Evolutionary conservation across 495 filamentous ascomycete genomes (phyloP), one percentile per base, ranked within the genome.

Genomic region (Patellaria atrata): DNA sequence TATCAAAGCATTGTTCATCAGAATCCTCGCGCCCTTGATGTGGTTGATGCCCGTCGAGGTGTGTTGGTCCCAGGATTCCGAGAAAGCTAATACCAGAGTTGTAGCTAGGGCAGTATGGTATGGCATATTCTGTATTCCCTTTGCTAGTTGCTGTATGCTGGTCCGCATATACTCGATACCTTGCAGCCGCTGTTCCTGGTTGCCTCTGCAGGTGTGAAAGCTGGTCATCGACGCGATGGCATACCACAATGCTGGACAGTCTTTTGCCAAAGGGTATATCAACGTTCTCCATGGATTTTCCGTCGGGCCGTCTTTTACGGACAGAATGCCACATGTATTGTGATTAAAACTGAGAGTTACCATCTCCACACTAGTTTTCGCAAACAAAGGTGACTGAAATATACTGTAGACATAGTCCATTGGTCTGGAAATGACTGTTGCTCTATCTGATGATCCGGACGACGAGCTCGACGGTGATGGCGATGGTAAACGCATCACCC

Each of bases 221-320:
- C 75, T 74, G 2, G 80, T 75, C 64, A 86, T 71, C 0, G 80
- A 71, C 30, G 72, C 70, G 32, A 86, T 68, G 5, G 80, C 80
- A 61, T 84, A 73, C 33, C 73, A 78, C n/a, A 86, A 53, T 1
- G 77, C 76, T 1, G 77, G 71, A 8, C 67, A 77, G 15, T 73
- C 63, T 43, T 58, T 62, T 5, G 75, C 77, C 23, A 86, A 44
- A 0, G 79, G 80, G 76, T 76, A 82, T 5, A 86, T 58, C 15
- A 79, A 59, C 0, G 68, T 83, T 23, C 76, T 64, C 80, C 80
- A 86, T 2, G 79, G 79, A 44, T 86, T 86, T 50, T 84, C 79
- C 14, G 60, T 69, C 9, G 62, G 64, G 0, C 79, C 80, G 54
- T 84, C 79, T 41, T 72, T 73, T 33, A 86, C 62, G 5, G 79